Evolutionary conservation across 1,284 basidiomycete species (phyloP).

Genomic region (Apiotrichum montevideense): DNA sequence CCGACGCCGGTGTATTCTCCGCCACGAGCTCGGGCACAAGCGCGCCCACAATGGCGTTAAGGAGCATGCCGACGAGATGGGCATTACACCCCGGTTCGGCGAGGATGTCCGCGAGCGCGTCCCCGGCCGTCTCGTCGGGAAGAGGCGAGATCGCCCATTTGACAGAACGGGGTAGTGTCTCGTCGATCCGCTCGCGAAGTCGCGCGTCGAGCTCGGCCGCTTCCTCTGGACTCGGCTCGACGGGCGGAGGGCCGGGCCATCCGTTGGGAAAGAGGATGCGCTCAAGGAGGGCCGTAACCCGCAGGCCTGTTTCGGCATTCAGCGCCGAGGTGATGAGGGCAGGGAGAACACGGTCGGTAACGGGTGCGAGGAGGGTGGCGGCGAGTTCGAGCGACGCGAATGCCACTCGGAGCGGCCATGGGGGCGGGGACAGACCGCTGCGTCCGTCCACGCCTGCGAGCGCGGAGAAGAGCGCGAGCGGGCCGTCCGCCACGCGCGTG

Average conservation of each 20-base stretch:
- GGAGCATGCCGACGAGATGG: slow-evolving; percentile 35
- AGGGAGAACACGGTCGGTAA: slow-evolving; percentile 34
- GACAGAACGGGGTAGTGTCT: neutral
- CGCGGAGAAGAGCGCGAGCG: slow-evolving; percentile 17
- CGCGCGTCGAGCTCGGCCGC: slow-evolving; percentile 6
- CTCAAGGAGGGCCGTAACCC: slow-evolving; percentile 26
- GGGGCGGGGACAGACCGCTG: slow-evolving; percentile 1
- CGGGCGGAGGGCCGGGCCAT: slow-evolving; percentile 33
- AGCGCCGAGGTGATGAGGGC: slow-evolving; percentile 22
- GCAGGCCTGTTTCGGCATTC: slow-evolving; percentile 16
- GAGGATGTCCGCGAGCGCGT: slow-evolving; percentile 23
- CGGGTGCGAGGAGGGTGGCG: slow-evolving; percentile 18
- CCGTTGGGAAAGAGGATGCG: slow-evolving; percentile 39
- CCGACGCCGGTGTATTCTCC: neutral
- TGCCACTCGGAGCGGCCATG: slow-evolving; percentile 14
- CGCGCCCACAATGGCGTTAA: slow-evolving; percentile 25
- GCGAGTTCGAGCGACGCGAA: slow-evolving; percentile 23
- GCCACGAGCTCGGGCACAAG: slow-evolving; percentile 29
- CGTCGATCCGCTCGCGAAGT: neutral
- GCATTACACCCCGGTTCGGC: slow-evolving; percentile 35
- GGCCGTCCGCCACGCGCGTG: slow-evolving; percentile 10
- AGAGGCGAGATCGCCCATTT: neutral
- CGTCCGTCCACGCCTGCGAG: slow-evolving; percentile 21
- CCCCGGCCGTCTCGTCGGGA: neutral
- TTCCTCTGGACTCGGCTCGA: slow-evolving; percentile 38